Conservation (phyloP, 2,329 filamentous ascomycete genomes). For the Septoria linicola region DNA sequence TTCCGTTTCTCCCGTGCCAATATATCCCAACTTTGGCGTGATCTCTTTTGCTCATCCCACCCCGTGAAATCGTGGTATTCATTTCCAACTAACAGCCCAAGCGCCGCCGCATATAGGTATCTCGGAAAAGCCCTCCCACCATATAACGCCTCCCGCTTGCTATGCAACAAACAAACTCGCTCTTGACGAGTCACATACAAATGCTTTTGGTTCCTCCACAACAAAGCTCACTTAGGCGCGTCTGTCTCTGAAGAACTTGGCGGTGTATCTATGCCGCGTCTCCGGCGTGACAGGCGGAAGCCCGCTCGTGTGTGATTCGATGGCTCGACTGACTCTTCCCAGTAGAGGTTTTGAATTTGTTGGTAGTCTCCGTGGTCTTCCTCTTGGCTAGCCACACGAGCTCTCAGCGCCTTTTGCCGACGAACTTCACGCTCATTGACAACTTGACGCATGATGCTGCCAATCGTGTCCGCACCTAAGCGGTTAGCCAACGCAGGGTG, state of each 20-base stretch:
- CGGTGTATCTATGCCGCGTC: constrained; percentile 35
- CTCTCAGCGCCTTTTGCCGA: constrained; percentile 33
- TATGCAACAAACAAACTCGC: constrained; percentile 26
- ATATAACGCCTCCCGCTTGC: constrained; percentile 30
- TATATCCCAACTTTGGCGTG: no score
- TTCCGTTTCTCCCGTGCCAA: no score
- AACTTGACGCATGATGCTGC: constrained; percentile 43
- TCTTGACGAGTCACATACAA: constrained; percentile 4
- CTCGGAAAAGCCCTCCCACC: constrained; percentile 13
- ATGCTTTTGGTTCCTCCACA: not conserved
- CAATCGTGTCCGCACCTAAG: constrained; percentile 42
- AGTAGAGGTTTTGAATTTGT: constrained; percentile 32
- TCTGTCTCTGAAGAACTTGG: constrained; percentile 30
- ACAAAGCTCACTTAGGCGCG: constrained; percentile 19
- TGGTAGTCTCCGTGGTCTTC: constrained; percentile 16
- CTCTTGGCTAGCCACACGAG: constrained; percentile 17
- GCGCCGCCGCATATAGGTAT: constrained; percentile 7
- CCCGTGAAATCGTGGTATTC: no score
- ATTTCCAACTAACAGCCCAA: no score
- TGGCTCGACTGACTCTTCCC: constrained; percentile 40
- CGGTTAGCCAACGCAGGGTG: constrained; percentile 54
- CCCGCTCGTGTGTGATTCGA: constrained; percentile 41
- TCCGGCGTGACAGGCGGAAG: constrained; percentile 35
- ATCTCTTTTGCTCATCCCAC: no score
- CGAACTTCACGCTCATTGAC: constrained; percentile 46